Evolutionary conservation across 805 yeast genomes (phyloP).

Genomic region (Zygotorulaspora danielsina): DNA sequence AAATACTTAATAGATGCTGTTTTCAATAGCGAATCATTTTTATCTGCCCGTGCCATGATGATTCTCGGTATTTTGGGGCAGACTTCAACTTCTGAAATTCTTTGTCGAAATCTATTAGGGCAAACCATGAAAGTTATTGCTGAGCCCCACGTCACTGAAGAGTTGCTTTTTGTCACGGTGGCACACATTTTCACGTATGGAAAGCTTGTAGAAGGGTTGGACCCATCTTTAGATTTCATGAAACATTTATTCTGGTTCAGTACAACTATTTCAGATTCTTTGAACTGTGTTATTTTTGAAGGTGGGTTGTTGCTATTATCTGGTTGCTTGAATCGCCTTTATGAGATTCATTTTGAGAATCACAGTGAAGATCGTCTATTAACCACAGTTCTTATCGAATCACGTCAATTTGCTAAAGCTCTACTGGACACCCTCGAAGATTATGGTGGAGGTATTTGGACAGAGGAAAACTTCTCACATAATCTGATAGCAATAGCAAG

Average conservation of each 20-base stretch:
- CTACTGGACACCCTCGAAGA: conserved; percentile 43
- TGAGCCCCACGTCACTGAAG: conserved; percentile 33
- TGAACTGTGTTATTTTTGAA: conserved; percentile 37
- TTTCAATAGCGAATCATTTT: conserved; percentile 49
- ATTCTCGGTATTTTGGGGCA: conserved; percentile 66
- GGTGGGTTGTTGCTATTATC: conserved; percentile 40
- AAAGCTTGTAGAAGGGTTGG: conserved; percentile 39
- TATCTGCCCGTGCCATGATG: conserved; percentile 64
- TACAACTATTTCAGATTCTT: conserved; percentile 32
- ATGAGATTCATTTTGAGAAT: conserved; percentile 33
- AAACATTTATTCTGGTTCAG: conserved; percentile 40
- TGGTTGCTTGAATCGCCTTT: conserved; percentile 34
- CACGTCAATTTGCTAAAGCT: conserved; percentile 39
- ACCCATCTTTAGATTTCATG: conserved; percentile 31
- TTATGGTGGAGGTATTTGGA: conserved; percentile 38
- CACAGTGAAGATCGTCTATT: conserved; percentile 28
- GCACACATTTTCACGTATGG: conserved; percentile 41
- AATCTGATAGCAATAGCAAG: conserved; percentile 45
- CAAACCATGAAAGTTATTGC: conserved; percentile 37
- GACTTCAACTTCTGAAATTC: conserved; percentile 56
- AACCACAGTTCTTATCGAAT: conserved; percentile 31
- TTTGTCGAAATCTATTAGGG: conserved; percentile 34
- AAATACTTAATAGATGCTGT: conserved; percentile 60
- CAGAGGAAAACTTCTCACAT: conserved; percentile 47
- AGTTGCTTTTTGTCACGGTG: conserved; percentile 31